Evolutionary conservation across 208 protist species (phyloP).

Genomic region (Leishmania lainsoni): DNA sequence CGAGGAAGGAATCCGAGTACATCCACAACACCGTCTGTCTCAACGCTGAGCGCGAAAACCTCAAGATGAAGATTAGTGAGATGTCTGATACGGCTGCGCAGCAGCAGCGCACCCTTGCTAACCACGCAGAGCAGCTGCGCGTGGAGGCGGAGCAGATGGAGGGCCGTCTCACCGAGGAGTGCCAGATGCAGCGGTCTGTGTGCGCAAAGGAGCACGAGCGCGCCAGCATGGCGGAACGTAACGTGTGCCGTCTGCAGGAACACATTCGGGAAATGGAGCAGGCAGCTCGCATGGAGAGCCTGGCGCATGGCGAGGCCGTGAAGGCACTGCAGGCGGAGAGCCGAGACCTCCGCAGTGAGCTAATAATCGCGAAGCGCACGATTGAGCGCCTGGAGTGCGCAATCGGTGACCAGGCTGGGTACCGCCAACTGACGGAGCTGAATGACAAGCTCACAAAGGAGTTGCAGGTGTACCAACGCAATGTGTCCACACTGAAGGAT

Average conservation of each 20-base stretch:
- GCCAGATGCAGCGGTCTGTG: conserved; percentile 24
- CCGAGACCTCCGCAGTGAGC: conserved; percentile 60
- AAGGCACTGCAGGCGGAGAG: conserved; percentile 58
- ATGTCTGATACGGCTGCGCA: conserved; percentile 43
- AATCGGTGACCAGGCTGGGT: conserved; percentile 72
- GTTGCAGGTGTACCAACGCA: conserved; percentile 48
- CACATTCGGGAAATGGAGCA: conserved; percentile 40
- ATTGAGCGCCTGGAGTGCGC: conserved; percentile 84
- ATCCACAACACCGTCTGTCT: conserved; percentile 79
- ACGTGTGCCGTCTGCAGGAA: conserved; percentile 52
- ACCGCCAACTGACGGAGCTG: conserved; percentile 73
- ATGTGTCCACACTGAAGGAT: conserved; percentile 58
- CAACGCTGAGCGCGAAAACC: conserved; percentile 78
- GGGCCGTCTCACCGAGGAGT: conserved; percentile 37
- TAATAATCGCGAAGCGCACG: conserved; percentile 77
- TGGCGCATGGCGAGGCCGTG: conserved; percentile 45
- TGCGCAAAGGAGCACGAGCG: conserved; percentile 43
- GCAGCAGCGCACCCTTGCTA: conserved; percentile 37
- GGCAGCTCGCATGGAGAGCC: conserved; percentile 13
- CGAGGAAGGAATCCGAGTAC: conserved; percentile 73
- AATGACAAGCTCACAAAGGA: conserved; percentile 75
- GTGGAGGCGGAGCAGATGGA: conserved; percentile 47
- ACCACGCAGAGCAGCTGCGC: conserved; percentile 46
- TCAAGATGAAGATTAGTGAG: conserved; percentile 57
- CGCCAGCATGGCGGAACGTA: conserved; percentile 53